Evolutionary conservation across 2,329 filamentous ascomycete genomes (phyloP).

Genomic region (Stagonosporopsis rhizophila): DNA sequence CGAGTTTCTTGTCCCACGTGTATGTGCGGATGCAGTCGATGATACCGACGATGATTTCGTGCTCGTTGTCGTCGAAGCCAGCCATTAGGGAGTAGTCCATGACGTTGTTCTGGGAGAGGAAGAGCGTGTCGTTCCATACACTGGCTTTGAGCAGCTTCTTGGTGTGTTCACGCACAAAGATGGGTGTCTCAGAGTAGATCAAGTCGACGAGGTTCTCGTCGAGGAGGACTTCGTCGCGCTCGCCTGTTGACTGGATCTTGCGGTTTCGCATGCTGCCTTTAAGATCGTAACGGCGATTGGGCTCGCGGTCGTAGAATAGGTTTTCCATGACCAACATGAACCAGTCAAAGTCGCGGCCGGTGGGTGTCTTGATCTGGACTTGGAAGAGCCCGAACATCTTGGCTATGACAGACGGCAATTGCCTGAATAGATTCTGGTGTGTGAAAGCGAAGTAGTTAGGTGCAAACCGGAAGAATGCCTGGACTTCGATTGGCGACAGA

Average conservation of each 20-base stretch:
- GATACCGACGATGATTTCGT: conserved; percentile 95
- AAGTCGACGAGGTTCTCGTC: conserved; percentile 99
- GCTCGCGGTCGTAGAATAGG: conserved; percentile 91
- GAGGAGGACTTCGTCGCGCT: conserved; percentile 93
- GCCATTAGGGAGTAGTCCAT: conserved; percentile 99
- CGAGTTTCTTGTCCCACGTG: conserved; percentile 99
- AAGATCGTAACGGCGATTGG: conserved; percentile 82
- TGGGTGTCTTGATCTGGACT: conserved; percentile 95
- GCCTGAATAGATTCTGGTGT: conserved; percentile 94
- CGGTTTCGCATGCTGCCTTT: conserved; percentile 99
- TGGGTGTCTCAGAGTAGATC: conserved; percentile 87
- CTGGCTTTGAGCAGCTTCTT: conserved; percentile 91
- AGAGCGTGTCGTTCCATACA: conserved; percentile 97
- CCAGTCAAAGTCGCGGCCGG: conserved; percentile 91
- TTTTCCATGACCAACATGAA: conserved; percentile 97
- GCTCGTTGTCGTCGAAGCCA: conserved; percentile 86
- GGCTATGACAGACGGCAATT: conserved; percentile 90
- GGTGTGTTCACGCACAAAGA: conserved; percentile 94
- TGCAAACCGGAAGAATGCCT: conserved; percentile 92
- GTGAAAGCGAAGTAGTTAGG: conserved; percentile 98
- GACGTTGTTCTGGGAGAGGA: conserved; percentile 91
- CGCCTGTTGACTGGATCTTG: conserved; percentile 93
- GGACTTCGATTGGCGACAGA: conserved; percentile 87
- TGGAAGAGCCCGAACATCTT: conserved; percentile 99
- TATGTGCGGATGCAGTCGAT: conserved; percentile 98